Conservation (phyloP, 176 grass and related monocot genomes). For the Aegilops umbellulata region DNA sequence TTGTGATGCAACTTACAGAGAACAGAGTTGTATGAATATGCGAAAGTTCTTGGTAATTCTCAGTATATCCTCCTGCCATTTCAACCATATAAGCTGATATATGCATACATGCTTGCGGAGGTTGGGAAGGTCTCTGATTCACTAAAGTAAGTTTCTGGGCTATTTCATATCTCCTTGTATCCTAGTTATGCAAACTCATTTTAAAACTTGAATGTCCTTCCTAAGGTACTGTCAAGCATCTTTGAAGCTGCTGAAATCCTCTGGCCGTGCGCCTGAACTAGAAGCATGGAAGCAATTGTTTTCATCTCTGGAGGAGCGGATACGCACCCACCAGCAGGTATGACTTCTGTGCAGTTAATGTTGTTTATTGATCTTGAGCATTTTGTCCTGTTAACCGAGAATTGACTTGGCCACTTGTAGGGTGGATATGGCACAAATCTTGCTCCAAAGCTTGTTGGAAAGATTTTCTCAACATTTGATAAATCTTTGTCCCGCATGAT, state of each 20-base stretch:
- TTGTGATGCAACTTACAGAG: slow-evolving; percentile 43
- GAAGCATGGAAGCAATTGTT: slow-evolving; percentile 83
- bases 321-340: slow-evolving; percentile 93
- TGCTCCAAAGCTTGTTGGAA: slow-evolving; percentile 82
- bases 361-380: neutral
- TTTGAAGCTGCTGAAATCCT: slow-evolving; percentile 71
- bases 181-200: slow-evolving; percentile 7
- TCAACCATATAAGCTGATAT: slow-evolving; percentile 95
- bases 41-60: slow-evolving; percentile 87
- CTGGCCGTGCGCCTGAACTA: slow-evolving; percentile 72
- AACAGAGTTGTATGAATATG: slow-evolving; percentile 92
- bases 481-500: slow-evolving; percentile 85
- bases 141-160: slow-evolving; percentile 52
- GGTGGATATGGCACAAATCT: slow-evolving; percentile 84
- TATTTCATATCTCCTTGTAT: slow-evolving; percentile 17
- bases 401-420: slow-evolving; percentile 29
- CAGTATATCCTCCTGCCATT: slow-evolving; percentile 82
- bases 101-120: slow-evolving; percentile 96
- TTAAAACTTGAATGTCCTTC: slow-evolving; percentile 18
- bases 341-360: neutral
- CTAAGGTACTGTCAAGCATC: slow-evolving; percentile 94
- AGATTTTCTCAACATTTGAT: slow-evolving; percentile 83
- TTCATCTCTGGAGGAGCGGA: slow-evolving; percentile 76
- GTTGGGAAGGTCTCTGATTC: slow-evolving; percentile 88
- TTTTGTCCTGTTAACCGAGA: neutral